These are phyloP conservation scores for Lotmaria passim DNA, from an alignment of 208 protist species.

Conservation along the genomic window DNA sequence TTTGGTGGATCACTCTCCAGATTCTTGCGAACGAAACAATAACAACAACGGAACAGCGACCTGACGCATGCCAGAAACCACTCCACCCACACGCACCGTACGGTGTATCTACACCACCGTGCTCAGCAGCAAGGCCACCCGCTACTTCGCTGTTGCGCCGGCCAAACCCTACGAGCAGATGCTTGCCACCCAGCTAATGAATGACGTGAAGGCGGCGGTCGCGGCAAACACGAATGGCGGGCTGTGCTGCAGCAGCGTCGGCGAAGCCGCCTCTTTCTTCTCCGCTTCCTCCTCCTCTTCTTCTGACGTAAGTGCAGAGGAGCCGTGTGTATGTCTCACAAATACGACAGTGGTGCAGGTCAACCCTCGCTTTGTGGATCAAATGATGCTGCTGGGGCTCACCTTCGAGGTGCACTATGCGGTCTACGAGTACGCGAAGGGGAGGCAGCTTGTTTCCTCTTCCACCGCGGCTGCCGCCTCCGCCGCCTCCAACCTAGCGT, in stretches of 20 bases:
- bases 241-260: not conserved
- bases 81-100: not conserved
- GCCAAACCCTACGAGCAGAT: not conserved
- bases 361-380: constrained; percentile 7
- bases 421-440: constrained; percentile 10
- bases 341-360: not conserved
- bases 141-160: constrained; percentile 34
- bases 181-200: not conserved
- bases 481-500: not conserved
- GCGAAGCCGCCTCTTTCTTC: not conserved
- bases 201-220: constrained; percentile 20
- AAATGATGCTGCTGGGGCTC: not conserved
- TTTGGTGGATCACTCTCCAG: not conserved
- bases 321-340: not conserved
- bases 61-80: not conserved
- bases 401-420: constrained; percentile 17
- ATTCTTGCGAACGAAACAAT: not conserved
- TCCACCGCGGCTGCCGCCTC: not conserved
- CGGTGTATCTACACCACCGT: constrained; percentile 29
- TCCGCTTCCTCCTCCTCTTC: not conserved
- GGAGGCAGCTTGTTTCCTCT: not conserved
- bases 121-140: constrained; percentile 14
- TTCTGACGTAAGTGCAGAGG: not conserved
- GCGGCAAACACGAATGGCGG: not conserved
- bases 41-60: not conserved